These are phyloP conservation scores for Picochlorum sp. DNA, from an alignment of 139 green algal genomes.

Conservation along the genomic window DNA sequence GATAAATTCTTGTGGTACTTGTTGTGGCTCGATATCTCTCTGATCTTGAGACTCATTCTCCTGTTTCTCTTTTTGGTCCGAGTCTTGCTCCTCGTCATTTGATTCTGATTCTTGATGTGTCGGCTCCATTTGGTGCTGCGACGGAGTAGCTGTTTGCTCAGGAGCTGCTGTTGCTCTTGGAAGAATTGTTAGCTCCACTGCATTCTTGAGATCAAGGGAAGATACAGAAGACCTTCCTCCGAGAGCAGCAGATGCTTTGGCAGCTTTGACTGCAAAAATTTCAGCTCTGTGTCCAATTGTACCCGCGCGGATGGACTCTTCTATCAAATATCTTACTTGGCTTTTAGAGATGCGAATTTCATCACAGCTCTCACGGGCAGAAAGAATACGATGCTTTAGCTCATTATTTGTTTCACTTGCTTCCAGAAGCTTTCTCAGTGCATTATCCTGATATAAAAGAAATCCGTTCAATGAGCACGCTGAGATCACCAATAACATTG, in stretches of 20 bases:
- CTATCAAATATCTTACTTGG: constrained; percentile 91
- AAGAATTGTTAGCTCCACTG: constrained; percentile 94
- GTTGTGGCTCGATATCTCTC: constrained; percentile 36
- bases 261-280: constrained; percentile 83
- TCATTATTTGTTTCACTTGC: constrained; percentile 75
- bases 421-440: constrained; percentile 41
- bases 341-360: constrained; percentile 80
- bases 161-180: constrained; percentile 17
- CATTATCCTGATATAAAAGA: constrained; percentile 46
- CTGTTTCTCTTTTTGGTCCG: constrained; percentile 56
- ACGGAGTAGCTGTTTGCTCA: constrained; percentile 70
- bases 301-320: constrained; percentile 73
- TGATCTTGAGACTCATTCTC: constrained; percentile 32
- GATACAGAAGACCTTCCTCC: constrained; percentile 75
- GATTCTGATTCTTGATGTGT: constrained; percentile 52
- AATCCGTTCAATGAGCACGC: too few relatives aligned
- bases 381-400: constrained; percentile 71
- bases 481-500: too few relatives aligned
- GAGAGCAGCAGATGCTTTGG: constrained; percentile 74
- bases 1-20: constrained; percentile 98
- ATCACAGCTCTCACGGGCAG: constrained; percentile 90
- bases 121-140: constrained; percentile 62
- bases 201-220: constrained; percentile 88
- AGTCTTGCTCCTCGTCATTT: constrained; percentile 73
- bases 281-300: constrained; percentile 85